Percentiles rank a stretch among this genome's conserved stretches.
Evolutionary conservation across 306 rosid species (phyloP).

Genomic region (cucumber (Cucumis sativus)): DNA sequence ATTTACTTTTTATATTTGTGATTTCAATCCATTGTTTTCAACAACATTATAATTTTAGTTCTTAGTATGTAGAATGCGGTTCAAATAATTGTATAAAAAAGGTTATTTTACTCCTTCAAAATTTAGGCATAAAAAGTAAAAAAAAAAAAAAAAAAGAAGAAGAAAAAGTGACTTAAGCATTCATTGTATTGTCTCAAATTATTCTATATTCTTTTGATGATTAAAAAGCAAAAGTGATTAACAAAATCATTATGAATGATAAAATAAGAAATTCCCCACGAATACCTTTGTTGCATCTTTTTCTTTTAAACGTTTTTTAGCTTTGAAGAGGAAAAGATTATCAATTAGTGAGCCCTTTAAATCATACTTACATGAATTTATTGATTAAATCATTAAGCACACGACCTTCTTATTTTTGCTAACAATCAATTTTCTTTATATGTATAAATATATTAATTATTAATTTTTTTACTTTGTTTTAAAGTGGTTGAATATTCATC

Average conservation of each 20-base stretch:
- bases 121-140: not conserved
- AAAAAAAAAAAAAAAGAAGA: too few relatives aligned
- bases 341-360: not conserved
- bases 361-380: slow-evolving; percentile 4
- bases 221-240: not conserved
- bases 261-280: not conserved
- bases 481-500: too few relatives aligned
- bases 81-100: too few relatives aligned
- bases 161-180: not conserved
- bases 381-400: not conserved
- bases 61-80: too few relatives aligned
- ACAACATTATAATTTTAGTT: too few relatives aligned
- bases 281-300: not conserved
- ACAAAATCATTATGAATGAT: not conserved
- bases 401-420: not conserved
- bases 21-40: too few relatives aligned
- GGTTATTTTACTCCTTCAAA: too few relatives aligned
- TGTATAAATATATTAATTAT: not conserved
- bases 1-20: too few relatives aligned
- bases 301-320: not conserved
- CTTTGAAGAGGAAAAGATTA: not conserved
- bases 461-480: too few relatives aligned
- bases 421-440: not conserved
- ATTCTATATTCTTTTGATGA: not conserved
- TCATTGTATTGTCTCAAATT: not conserved